Evolutionary conservation across 2,329 filamentous ascomycete genomes (phyloP), one percentile per base, ranked within the genome.

Genomic region (Chaetomiaceae sp.): DNA sequence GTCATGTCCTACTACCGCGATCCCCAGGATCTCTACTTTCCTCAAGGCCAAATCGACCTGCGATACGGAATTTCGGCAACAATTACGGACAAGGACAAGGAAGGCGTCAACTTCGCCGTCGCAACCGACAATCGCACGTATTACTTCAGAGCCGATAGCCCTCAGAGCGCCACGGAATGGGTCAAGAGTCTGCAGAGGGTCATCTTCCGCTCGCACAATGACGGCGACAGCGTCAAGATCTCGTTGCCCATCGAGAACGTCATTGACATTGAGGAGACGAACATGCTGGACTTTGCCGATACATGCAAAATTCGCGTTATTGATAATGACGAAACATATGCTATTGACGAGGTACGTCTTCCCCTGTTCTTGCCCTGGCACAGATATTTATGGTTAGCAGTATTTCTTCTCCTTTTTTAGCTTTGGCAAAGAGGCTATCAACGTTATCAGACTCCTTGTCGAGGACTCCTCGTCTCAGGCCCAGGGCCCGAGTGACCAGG

Each of bases 351-450:
- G 77, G 88, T 89, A 73, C 58, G 73, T 13, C 4, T 7, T 3
- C 3, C 5, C n/a, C 29, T 21, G 21, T 20, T 40, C 23, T 54
- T 25, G 14, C 32, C 27, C 2, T 46, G 27, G n/a, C 14, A 6
- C 18, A 5, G 10, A 23, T 42, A 9, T 29, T 46, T 25, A 52
- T 8, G n/a, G 1, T 14, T 25, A 6, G 32, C 10, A 91, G 84
- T 96, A 97, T 67, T 97, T 95, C 68, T 97, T 99, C 69, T 94
- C 91, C 0, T 97, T 97, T 71, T 96, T 96, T 67, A 87, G 82
- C 61, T 85, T 85, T 58, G 90, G 90, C 6, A 84, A 87, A 63
- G 89, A 96, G 62, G 92, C 90, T 13, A 82, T 95, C 58, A 82
- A 85, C 45, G 80, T 94, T 2, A 75, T 99, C 47, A 87, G 82